Evolutionary conservation across 495 filamentous ascomycete genomes (phyloP).

Genomic region (Aspergillus conjunctus): DNA sequence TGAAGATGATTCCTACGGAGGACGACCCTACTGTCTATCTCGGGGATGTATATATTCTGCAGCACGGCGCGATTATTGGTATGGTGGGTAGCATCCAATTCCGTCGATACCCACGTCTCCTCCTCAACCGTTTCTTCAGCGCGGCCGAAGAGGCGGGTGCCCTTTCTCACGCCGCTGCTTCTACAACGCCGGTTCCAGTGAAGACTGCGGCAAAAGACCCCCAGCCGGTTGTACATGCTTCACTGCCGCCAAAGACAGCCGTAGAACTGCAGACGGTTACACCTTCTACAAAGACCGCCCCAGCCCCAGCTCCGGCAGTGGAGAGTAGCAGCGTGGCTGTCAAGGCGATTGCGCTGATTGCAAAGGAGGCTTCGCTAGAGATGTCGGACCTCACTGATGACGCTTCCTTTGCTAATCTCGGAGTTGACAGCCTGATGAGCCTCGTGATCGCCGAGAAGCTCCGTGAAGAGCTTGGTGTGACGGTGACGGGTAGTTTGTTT

Average conservation of each 20-base stretch:
- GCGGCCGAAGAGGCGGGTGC: not conserved
- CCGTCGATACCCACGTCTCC: slow-evolving; percentile 27
- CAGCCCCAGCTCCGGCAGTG: not conserved
- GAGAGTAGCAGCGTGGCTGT: not conserved
- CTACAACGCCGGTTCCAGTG: not conserved
- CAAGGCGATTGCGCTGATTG: not conserved
- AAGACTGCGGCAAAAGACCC: not conserved
- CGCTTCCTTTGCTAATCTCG: slow-evolving; percentile 45
- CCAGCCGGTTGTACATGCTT: not conserved
- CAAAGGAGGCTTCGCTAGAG: not conserved
- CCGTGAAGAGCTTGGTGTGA: slow-evolving; percentile 33
- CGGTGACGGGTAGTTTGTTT: slow-evolving; percentile 38
- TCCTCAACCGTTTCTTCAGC: slow-evolving; percentile 32
- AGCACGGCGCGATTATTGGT: slow-evolving; percentile 39
- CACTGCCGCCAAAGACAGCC: not conserved
- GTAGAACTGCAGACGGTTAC: not conserved
- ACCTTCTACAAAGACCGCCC: slow-evolving; percentile 25
- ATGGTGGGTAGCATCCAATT: slow-evolving; percentile 39
- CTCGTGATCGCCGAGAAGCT: slow-evolving; percentile 47
- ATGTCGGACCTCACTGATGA: slow-evolving; percentile 12
- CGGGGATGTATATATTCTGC: slow-evolving; percentile 49
- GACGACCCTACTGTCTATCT: slow-evolving; percentile 30
- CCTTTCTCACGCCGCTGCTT: not conserved
- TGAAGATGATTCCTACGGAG: slow-evolving; percentile 43
- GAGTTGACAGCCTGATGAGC: slow-evolving; percentile 54